These are phyloP conservation scores for Somion occarium DNA, from an alignment of 1,284 basidiomycete species.

Conservation along the genomic window DNA sequence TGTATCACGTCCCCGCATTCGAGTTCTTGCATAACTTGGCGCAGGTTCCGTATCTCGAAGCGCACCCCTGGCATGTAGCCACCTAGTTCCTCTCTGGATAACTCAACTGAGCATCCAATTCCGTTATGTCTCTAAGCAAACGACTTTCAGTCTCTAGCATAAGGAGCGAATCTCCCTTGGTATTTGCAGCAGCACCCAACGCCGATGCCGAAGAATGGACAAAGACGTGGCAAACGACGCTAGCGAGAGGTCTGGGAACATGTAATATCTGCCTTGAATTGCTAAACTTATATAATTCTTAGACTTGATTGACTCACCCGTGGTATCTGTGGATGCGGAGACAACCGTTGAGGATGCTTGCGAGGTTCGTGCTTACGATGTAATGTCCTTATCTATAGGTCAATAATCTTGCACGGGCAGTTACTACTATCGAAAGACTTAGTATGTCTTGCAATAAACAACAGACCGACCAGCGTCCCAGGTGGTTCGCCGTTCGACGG, in stretches of 20 bases:
- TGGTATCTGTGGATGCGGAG: constrained; percentile 60
- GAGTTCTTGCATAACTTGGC: neutral
- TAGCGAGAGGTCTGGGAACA: constrained; percentile 14
- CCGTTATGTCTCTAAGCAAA: constrained; percentile 6
- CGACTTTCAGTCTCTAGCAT: constrained; percentile 5
- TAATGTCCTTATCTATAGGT: too few species aligned
- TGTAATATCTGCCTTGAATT: neutral
- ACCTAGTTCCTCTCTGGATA: neutral
- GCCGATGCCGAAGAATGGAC: constrained; percentile 9
- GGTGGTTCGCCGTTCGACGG: constrained; percentile 42
- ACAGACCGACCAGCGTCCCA: constrained; percentile 27
- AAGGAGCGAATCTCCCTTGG: constrained; percentile 5
- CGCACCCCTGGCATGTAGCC: constrained; percentile 2
- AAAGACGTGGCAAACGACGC: constrained; percentile 9
- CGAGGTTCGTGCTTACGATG: constrained; percentile 43
- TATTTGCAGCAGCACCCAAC: constrained; percentile 5
- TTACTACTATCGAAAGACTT: constrained; percentile 56
- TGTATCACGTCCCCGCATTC: neutral
- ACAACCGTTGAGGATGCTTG: constrained; percentile 76
- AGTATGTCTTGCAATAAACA: constrained; percentile 58
- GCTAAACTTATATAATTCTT: neutral
- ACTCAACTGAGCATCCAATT: neutral
- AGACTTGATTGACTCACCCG: constrained; percentile 65
- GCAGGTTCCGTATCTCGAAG: neutral
- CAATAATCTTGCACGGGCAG: constrained; percentile 30